Evolutionary conservation across 2,329 filamentous ascomycete species (phyloP).

Genomic region (Neocatenulostroma microsporum): DNA sequence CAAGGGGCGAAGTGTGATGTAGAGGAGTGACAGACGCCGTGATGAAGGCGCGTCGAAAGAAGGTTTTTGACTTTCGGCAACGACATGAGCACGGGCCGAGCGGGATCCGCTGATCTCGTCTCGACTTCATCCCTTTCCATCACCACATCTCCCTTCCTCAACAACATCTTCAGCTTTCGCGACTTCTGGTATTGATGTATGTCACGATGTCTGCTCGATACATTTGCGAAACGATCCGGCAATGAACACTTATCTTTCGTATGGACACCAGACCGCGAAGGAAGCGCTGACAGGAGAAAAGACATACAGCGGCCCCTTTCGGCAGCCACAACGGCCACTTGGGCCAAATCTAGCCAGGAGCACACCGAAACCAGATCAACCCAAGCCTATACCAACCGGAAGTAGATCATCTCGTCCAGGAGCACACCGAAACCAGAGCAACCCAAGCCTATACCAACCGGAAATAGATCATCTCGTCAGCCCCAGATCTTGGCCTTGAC

Average conservation of each 20-base stretch:
- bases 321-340: not conserved
- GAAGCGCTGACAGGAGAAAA: not conserved
- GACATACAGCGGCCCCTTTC: not conserved
- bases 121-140: conserved; percentile 1
- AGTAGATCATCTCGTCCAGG: not conserved
- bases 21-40: not conserved
- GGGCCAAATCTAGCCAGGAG: not conserved
- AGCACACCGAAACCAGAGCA: not conserved
- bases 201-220: no score
- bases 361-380: not conserved
- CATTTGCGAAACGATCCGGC: no score
- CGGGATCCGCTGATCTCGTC: not conserved
- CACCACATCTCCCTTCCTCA: not conserved
- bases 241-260: not conserved
- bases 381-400: not conserved
- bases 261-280: not conserved
- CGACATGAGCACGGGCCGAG: not conserved
- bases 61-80: no score
- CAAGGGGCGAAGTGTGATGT: no score
- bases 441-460: not conserved
- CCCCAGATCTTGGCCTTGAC: conserved; percentile 1
- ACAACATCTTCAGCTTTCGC: no score
- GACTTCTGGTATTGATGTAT: no score
- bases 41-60: not conserved
- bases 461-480: not conserved